Evolutionary conservation across 2,329 filamentous ascomycete genomes (phyloP), one percentile per base, ranked within the genome.

Genomic region (Xylaria sp.): DNA sequence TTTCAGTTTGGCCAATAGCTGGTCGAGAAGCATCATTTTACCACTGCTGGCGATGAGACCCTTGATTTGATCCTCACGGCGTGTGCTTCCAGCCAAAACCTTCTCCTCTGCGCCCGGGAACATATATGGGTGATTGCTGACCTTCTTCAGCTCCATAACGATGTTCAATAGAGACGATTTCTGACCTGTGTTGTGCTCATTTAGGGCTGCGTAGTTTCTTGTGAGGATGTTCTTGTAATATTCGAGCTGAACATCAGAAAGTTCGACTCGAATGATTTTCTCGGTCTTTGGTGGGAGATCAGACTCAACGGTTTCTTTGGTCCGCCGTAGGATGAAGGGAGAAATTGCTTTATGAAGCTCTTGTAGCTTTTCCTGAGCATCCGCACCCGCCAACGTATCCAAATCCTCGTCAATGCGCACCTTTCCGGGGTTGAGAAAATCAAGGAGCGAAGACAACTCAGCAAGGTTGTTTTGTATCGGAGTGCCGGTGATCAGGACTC

Each of bases 131-230:
- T 99, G 96, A 76, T 99, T 99, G 82, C 95, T 98, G 78, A 96
- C 94, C 81, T 99, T 99, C 84, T 99, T 99, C 76, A 99, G 81
- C 80, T 99, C 96, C 96, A 99, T 99, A 89, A 99, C 98, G 79
- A 99, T 96, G 81, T 99, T 99, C 71, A 99, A 84, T 14, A 99
- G 83, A 0, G 95, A 98, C 73, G 97, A 95, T 81, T 97, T 98
- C 79, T 97, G 93, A 5, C 95, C 96, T 69, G 89, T 93, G 53
- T 91, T 90, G 54, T 94, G 95, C 76, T 97, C 93, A 75, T 97
- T 97, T 36, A 99, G 86, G 2, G 95, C 96, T 34, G 94, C 90
- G 76, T 99, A 99, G 78, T 99, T 99, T 76, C 95, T 91, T 0
- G 96, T 98, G 27, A 99, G 85, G 67, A 99, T 98, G 77, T 98